These are phyloP conservation scores for Suillus paluster DNA, from an alignment of 768 basidiomycete species.

Conservation along the genomic window DNA sequence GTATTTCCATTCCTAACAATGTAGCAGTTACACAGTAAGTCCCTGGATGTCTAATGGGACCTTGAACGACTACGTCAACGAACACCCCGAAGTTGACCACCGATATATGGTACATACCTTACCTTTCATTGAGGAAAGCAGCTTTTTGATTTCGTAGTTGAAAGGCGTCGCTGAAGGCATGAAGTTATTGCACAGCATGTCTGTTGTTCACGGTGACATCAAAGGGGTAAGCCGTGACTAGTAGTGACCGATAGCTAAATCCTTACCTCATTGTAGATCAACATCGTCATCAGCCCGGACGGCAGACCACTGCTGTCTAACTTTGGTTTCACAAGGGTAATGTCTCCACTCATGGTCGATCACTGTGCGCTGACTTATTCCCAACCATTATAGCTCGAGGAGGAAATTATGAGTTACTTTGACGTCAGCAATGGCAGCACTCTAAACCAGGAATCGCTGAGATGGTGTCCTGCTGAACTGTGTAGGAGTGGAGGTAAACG, in stretches of 20 bases:
- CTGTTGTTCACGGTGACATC: constrained; percentile 62
- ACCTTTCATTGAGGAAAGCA: not conserved
- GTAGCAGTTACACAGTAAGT: constrained; percentile 56
- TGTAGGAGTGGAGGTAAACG: constrained; percentile 52
- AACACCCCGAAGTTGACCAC: constrained; percentile 48
- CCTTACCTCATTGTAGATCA: constrained; percentile 39
- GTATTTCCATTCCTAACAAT: constrained; percentile 10
- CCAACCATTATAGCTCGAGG: constrained; percentile 46
- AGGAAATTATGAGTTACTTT: constrained; percentile 46
- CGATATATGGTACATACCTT: constrained; percentile 38
- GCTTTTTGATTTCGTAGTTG: constrained; percentile 37
- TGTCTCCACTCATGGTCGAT: not conserved
- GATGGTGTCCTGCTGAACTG: constrained; percentile 61
- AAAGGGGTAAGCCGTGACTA: constrained; percentile 44
- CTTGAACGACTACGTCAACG: constrained; percentile 50
- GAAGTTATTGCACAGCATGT: constrained; percentile 53
- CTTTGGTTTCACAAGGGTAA: constrained; percentile 59
- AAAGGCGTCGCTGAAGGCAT: constrained; percentile 50
- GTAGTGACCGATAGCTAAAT: not conserved
- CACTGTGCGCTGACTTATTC: not conserved
- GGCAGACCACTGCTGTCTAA: constrained; percentile 60
- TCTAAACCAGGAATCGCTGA: constrained; percentile 30
- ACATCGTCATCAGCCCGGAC: constrained; percentile 48
- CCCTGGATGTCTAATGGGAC: constrained; percentile 61
- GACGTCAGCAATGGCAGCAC: constrained; percentile 7